Conservation (phyloP, 148 eudicot genomes). For the Gaultheria prostrata region DNA sequence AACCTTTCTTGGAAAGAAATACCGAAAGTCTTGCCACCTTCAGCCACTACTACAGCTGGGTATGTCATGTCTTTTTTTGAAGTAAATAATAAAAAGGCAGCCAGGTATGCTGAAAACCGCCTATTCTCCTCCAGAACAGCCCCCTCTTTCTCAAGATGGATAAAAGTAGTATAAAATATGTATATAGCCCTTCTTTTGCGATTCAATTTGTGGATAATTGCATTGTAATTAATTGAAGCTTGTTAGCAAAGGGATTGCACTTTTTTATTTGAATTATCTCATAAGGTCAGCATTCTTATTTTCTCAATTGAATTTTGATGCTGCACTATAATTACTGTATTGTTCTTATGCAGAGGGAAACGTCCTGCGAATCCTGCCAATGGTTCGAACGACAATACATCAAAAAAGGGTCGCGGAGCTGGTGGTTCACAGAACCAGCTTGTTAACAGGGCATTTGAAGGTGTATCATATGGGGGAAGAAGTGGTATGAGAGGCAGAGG, state of each 20-base stretch:
- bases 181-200: not conserved
- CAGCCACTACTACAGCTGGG: constrained; percentile 53
- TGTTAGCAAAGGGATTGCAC: not conserved
- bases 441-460: constrained; percentile 64
- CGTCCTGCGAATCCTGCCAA: constrained; percentile 44
- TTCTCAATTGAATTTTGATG: not conserved
- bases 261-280: not conserved
- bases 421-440: constrained; percentile 61
- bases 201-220: not conserved
- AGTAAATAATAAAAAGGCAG: not conserved
- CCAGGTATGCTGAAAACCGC: not conserved
- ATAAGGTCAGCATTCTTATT: not conserved
- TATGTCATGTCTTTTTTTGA: constrained; percentile 19
- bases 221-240: not conserved
- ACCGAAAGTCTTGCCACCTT: constrained; percentile 42
- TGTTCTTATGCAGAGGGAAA: constrained; percentile 23
- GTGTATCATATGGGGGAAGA: constrained; percentile 37
- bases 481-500: constrained; percentile 39
- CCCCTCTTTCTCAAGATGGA: not conserved
- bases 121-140: not conserved
- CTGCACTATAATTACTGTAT: not conserved
- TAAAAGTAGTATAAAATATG: not conserved
- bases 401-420: constrained; percentile 70
- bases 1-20: constrained; percentile 90
- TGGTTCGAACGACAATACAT: constrained; percentile 44